phyloP scores from a whole-genome alignment of 2,329 filamentous ascomycete species.

The Didymella keratinophila region DNA sequence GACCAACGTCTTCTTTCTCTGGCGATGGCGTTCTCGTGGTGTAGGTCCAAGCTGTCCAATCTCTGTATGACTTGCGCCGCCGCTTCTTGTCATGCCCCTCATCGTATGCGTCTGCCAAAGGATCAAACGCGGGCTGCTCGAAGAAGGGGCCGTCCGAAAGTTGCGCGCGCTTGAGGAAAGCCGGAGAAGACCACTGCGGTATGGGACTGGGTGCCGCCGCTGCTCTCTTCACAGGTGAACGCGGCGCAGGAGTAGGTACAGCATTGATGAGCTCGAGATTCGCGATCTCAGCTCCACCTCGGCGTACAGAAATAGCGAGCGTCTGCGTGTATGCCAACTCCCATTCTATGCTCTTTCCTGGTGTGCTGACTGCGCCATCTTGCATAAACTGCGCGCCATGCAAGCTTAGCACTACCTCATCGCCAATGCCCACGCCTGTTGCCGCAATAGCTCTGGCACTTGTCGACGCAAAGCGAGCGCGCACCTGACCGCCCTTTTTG shows the following conservation, averaged over 20 bases:
- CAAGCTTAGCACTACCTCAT: conserved; percentile 74
- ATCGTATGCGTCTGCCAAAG: conserved; percentile 67
- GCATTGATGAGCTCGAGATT: conserved; percentile 62
- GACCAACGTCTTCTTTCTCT: conserved; percentile 57
- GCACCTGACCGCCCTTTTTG: conserved; percentile 75
- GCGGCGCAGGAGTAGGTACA: conserved; percentile 37
- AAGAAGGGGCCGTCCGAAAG: conserved; percentile 74
- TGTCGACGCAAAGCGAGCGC: conserved; percentile 75
- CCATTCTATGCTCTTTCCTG: conserved; percentile 65
- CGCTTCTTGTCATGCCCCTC: conserved; percentile 73
- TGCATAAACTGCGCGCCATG: conserved; percentile 71
- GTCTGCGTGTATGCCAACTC: conserved; percentile 60
- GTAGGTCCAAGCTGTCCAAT: conserved; percentile 77
- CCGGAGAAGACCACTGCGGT: conserved; percentile 74
- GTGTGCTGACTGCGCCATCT: conserved; percentile 62
- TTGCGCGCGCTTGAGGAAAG: conserved; percentile 74
- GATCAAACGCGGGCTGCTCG: conserved; percentile 67
- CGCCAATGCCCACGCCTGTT: conserved; percentile 77
- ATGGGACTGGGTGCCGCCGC: conserved; percentile 18
- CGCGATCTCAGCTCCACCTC: conserved; percentile 58
- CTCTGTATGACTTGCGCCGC: conserved; percentile 72
- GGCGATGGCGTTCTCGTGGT: conserved; percentile 75
- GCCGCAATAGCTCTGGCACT: conserved; percentile 74
- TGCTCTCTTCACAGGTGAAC: conserved; percentile 31
- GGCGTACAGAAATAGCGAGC: conserved; percentile 50